Evolutionary conservation across 148 eudicot species (phyloP).

Genomic region (Rhododendron mucronatum): DNA sequence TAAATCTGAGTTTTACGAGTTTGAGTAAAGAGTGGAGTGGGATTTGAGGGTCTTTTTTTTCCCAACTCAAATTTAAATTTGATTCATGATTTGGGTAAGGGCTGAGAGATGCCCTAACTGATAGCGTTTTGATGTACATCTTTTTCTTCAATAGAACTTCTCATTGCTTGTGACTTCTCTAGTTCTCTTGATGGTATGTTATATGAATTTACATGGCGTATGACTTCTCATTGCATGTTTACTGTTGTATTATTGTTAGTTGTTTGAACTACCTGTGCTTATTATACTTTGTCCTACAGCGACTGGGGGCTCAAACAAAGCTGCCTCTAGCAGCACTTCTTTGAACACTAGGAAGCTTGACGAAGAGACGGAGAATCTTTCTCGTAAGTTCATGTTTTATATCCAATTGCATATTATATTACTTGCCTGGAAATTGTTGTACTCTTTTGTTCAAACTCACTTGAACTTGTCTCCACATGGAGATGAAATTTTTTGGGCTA

Average conservation of each 20-base stretch:
- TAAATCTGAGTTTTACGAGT: not conserved
- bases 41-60: not conserved
- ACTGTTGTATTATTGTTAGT: not conserved
- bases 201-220: not conserved
- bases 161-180: not conserved
- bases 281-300: conserved; percentile 47
- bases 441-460: not conserved
- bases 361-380: conserved; percentile 89
- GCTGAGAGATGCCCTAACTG: not conserved
- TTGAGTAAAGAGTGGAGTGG: not conserved
- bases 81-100: not conserved
- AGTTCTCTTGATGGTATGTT: no score
- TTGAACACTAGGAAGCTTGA: conserved; percentile 95
- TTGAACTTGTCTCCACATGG: not conserved
- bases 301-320: conserved; percentile 80
- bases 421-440: not conserved
- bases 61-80: not conserved
- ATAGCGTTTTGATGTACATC: not conserved
- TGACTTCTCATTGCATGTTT: not conserved
- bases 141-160: not conserved
- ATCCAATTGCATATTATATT: not conserved
- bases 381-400: conserved; percentile 57
- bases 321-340: conserved; percentile 89
- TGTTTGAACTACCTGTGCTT: not conserved
- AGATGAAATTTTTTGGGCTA: not conserved